A percentile compares a stretch with the other conserved stretches of the same genome.
These are phyloP conservation scores for Coniferiporia weirii DNA, from an alignment of 1,284 basidiomycete species.

Conservation along the genomic window DNA sequence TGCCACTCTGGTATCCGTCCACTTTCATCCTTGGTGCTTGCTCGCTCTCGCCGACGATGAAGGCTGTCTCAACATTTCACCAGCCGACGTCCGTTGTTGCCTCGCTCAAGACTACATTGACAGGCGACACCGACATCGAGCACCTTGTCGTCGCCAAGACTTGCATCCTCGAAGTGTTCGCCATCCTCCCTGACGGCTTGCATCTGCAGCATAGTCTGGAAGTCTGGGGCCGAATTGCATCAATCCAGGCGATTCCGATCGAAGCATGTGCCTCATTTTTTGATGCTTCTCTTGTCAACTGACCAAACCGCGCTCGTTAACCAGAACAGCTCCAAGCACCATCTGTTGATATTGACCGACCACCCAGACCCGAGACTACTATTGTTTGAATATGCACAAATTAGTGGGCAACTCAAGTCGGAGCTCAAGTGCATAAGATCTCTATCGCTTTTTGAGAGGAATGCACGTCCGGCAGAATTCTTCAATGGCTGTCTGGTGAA, in stretches of 20 bases:
- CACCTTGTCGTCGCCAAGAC: constrained; percentile 64
- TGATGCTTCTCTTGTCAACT: not conserved
- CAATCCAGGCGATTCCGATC: constrained; percentile 48
- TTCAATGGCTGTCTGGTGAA: constrained; percentile 60
- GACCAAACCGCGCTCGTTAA: constrained; percentile 14
- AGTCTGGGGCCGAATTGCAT: constrained; percentile 60
- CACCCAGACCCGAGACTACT: constrained; percentile 69
- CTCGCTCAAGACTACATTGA: constrained; percentile 57
- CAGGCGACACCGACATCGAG: constrained; percentile 41
- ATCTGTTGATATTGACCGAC: constrained; percentile 59
- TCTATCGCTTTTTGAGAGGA: constrained; percentile 49
- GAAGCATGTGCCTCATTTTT: constrained; percentile 32
- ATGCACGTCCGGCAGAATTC: constrained; percentile 57
- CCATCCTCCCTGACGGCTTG: constrained; percentile 52
- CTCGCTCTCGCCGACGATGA: constrained; percentile 42
- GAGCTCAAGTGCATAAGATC: constrained; percentile 38
- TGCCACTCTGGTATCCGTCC: not conserved
- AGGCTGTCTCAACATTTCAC: constrained; percentile 65
- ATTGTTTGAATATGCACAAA: constrained; percentile 43
- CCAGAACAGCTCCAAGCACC: constrained; percentile 43
- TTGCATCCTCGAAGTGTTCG: constrained; percentile 59
- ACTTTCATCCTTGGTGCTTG: not conserved
- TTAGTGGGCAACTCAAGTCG: constrained; percentile 29
- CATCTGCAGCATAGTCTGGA: constrained; percentile 50
- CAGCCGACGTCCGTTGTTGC: constrained; percentile 56